These are phyloP conservation scores for Pichia gijzeniarum DNA, from an alignment of 805 yeast genomes.

Conservation along the genomic window DNA sequence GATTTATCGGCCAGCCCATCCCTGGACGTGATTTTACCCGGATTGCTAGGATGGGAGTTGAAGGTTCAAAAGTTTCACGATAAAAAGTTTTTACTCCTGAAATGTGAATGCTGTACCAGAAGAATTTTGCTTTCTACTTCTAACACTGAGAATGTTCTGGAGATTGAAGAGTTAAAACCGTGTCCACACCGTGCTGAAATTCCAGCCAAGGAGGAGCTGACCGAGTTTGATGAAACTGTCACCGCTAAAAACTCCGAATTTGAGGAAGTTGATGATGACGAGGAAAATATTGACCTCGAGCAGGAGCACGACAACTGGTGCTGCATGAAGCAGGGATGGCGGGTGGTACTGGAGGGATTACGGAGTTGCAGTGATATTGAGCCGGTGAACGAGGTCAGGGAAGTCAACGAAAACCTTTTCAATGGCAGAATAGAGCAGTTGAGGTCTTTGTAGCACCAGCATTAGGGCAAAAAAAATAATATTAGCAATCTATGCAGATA, in stretches of 20 bases:
- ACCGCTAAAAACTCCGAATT: neutral
- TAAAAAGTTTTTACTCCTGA: conserved; percentile 24
- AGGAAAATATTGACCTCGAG: conserved; percentile 25
- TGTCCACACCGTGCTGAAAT: conserved; percentile 26
- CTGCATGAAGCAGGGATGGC: conserved; percentile 20
- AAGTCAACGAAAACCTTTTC: neutral
- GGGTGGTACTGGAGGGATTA: conserved; percentile 7
- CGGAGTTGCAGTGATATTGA: conserved; percentile 1
- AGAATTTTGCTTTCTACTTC: conserved; percentile 23
- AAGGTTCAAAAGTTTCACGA: conserved; percentile 23
- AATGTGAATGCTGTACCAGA: conserved; percentile 32
- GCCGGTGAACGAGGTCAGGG: too few relatives aligned
- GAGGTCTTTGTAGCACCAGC: too few relatives aligned
- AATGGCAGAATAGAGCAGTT: neutral
- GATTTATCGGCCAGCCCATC: neutral
- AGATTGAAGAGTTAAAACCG: conserved; percentile 19
- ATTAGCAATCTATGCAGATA: too few relatives aligned
- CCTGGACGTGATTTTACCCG: conserved; percentile 10
- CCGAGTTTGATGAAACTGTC: conserved; percentile 13
- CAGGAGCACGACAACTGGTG: conserved; percentile 36
- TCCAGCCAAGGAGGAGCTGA: conserved; percentile 10
- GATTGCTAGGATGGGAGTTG: conserved; percentile 34
- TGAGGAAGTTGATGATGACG: conserved; percentile 15
- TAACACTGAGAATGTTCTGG: neutral
- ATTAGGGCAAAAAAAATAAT: too few relatives aligned